Conservation (phyloP, 106 monocot genomes). For the Triglochin maritima region DNA sequence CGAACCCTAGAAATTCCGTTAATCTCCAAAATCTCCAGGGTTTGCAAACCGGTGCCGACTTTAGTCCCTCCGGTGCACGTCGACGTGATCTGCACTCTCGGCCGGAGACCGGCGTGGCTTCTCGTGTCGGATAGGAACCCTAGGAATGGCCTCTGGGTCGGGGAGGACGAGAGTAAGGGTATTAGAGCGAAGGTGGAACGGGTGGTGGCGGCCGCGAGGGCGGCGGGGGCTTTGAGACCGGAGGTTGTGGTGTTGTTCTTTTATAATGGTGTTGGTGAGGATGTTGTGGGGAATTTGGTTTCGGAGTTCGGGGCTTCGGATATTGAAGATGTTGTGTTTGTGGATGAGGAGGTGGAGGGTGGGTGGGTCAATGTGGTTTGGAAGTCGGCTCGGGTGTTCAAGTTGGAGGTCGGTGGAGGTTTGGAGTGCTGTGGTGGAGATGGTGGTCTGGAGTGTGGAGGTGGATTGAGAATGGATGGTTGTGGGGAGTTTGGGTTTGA, state of each 20-base stretch:
- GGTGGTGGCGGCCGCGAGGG: slow-evolving; percentile 28
- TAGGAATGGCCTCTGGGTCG: slow-evolving; percentile 30
- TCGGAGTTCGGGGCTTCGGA: slow-evolving; percentile 43
- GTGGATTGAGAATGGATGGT: background rate
- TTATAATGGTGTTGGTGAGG: slow-evolving; percentile 44
- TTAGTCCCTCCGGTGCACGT: slow-evolving; percentile 23
- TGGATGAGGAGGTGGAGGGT: slow-evolving; percentile 29
- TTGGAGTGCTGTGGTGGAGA: background rate
- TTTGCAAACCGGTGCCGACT: slow-evolving; percentile 27
- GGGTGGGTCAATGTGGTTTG: slow-evolving; percentile 41
- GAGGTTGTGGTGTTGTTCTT: slow-evolving; percentile 45
- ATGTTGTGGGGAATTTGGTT: slow-evolving; percentile 7
- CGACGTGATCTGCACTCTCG: slow-evolving; percentile 55
- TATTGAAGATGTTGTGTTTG: slow-evolving; percentile 18
- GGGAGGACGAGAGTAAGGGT: slow-evolving; percentile 7
- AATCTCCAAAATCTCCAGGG: slow-evolving; percentile 35
- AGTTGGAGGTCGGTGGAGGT: slow-evolving; percentile 22
- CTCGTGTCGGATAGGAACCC: slow-evolving; percentile 84
- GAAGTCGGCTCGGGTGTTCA: slow-evolving; percentile 20
- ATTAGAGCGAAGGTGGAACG: slow-evolving; percentile 24
- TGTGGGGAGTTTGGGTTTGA: slow-evolving; percentile 20
- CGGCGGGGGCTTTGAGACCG: slow-evolving; percentile 29
- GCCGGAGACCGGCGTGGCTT: slow-evolving; percentile 48
- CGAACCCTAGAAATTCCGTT: slow-evolving; percentile 50
- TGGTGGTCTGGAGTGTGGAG: background rate